Base-by-base conservation (phyloP, 2,329 filamentous ascomycete genomes). In the Cladophialophora psammophila region DNA sequence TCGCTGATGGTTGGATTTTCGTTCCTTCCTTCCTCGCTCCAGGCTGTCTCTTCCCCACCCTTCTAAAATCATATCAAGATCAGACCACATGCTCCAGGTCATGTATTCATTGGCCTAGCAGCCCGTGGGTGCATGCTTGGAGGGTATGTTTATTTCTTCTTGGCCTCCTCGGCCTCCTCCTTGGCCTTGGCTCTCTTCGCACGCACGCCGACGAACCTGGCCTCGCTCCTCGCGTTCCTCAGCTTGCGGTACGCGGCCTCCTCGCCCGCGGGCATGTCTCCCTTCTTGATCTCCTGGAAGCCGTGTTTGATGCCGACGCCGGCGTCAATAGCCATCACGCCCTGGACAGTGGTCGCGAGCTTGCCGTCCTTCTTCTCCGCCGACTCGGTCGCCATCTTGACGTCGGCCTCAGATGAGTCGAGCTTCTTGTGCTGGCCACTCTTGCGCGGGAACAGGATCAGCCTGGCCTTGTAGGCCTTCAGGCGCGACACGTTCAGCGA, bases 381-480 rank as follows among this genome's bases (percentile, higher is more conserved):
- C 13, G 32, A 53, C 32, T 52, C 48, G 79, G 86, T 83, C 80
- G 88, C 88, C 77, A 89, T 83, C 81, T 89, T 90, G 84, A 95
- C 89, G 71, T 91, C 90, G 79, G 94, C 91, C 81, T 92, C 92
- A 82, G 90, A 86, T 73, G 90, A 90, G 85, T 97, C 93, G 82
- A 92, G 92, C 82, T 91, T 91, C 92, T 97, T 97, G 85, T 90
- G 88, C 85, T 95, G 90, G 85, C 94, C 94, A 81, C 89, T 89
- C 85, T 92, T 93, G 88, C 93, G 93, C 81, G 95, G 95, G 88
- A 99, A 97, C 81, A 99, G 89, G 82, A 99, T 97, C 80, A 99
- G 87, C 80, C 93, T 93, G 80, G 91, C 89, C 87, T 91, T 92
- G 93, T 97, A 99, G 82, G 93, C 93, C 89, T 97, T 94, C 81